phyloP scores from a whole-genome alignment of 1,284 basidiomycete genomes.

The Veloporphyrellus conicus region DNA sequence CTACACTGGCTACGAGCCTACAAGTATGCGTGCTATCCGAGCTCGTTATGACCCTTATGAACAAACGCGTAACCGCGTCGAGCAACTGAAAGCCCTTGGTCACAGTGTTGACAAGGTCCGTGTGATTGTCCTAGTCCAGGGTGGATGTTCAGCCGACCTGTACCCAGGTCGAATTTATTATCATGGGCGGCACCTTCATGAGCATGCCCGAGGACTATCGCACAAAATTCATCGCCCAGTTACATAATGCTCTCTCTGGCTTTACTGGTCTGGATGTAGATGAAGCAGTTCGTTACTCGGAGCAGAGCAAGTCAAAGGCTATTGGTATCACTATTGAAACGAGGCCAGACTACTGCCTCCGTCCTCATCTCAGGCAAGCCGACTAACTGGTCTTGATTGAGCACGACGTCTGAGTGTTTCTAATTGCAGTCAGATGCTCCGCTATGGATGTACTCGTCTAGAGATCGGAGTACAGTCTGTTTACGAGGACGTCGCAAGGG shows the following conservation, averaged over 20 bases:
- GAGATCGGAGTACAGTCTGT: constrained; percentile 99
- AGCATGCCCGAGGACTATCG: constrained; percentile 97
- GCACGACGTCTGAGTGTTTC: background rate
- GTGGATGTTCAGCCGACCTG: background rate
- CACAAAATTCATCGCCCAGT: constrained; percentile 88
- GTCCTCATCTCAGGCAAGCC: constrained; percentile 83
- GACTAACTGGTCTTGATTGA: background rate
- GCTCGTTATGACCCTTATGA: constrained; percentile 99
- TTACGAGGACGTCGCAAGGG: constrained; percentile 97
- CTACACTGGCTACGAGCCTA: constrained; percentile 96
- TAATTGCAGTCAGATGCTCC: constrained; percentile 85
- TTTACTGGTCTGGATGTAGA: constrained; percentile 92
- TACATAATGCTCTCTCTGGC: constrained; percentile 96
- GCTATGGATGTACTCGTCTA: constrained; percentile 96
- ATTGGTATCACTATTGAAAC: constrained; percentile 99
- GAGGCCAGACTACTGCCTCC: constrained; percentile 95
- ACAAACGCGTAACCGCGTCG: constrained; percentile 91
- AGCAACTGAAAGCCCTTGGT: constrained; percentile 91
- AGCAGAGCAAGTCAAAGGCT: constrained; percentile 96
- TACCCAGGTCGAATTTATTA: constrained; percentile 90
- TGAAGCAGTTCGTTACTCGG: constrained; percentile 95
- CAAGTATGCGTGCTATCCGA: constrained; percentile 97
- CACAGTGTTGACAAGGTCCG: constrained; percentile 94
- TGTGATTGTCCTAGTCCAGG: constrained; percentile 6
- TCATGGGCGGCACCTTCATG: constrained; percentile 99